phyloP scores from a whole-genome alignment of 441 rosid species.

The Erodium moschatum region DNA sequence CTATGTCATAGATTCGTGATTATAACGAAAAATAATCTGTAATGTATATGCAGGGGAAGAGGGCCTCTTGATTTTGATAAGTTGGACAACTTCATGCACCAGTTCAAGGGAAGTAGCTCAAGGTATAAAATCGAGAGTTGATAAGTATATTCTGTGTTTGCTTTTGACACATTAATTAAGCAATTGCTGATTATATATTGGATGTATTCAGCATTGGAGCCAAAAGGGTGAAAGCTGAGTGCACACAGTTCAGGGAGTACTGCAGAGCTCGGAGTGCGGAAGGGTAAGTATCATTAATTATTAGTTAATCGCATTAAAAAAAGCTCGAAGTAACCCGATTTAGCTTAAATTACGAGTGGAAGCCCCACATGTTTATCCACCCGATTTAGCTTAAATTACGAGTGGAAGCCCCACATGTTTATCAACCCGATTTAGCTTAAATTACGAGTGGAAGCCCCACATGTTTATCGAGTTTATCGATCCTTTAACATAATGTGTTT shows the following conservation, averaged over 20 bases:
- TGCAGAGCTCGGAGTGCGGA: conserved; percentile 73
- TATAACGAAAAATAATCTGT: neutral
- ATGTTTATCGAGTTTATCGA: no score
- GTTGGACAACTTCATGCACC: conserved; percentile 72
- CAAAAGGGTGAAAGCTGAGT: conserved; percentile 79
- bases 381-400: no score
- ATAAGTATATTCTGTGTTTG: conserved; percentile 33
- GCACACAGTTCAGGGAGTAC: conserved; percentile 69
- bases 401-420: no score
- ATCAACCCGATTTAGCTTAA: no score
- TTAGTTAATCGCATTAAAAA: no score
- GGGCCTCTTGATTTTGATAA: conserved; percentile 56
- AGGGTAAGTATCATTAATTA: conserved; percentile 40
- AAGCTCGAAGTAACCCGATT: neutral
- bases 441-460: no score
- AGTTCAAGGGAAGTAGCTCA: conserved; percentile 85
- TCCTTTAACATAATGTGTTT: neutral
- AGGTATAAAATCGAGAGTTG: conserved; percentile 33
- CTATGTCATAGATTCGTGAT: neutral
- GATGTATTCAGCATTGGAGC: conserved; percentile 81
- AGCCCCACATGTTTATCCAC: no score
- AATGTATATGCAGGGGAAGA: conserved; percentile 45
- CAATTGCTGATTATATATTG: conserved; percentile 10
- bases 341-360: neutral
- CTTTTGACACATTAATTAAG: conserved; percentile 17